Evolutionary conservation across 257 asterid genomes (phyloP).

Genomic region (Rehmannia glutinosa): DNA sequence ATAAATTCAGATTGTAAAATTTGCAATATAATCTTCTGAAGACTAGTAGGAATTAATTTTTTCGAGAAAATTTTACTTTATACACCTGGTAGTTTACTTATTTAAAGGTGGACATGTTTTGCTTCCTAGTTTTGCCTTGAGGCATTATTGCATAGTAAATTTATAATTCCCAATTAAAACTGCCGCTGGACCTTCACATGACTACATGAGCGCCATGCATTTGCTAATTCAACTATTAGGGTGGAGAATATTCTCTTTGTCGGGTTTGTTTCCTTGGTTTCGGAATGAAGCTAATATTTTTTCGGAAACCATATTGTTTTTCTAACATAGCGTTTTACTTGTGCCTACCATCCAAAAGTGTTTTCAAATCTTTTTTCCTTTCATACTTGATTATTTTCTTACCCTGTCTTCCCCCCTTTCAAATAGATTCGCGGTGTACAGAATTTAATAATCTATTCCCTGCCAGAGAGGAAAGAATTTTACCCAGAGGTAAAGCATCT

Average conservation of each 20-base stretch:
- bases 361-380: not conserved
- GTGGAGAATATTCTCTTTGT: not conserved
- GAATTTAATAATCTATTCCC: constrained; percentile 73
- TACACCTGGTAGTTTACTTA: not conserved
- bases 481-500: constrained; percentile 73
- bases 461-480: constrained; percentile 93
- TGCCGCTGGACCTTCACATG: not conserved
- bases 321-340: not conserved
- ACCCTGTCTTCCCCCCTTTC: not conserved
- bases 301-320: not conserved
- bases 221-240: not conserved
- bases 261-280: not conserved
- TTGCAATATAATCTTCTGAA: not conserved
- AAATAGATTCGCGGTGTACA: constrained; percentile 81
- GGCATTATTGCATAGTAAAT: not conserved
- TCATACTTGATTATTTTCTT: not conserved
- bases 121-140: not conserved
- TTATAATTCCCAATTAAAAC: not conserved
- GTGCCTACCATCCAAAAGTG: not conserved
- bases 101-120: not conserved
- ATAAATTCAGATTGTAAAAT: not conserved
- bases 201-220: not conserved
- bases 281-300: not conserved
- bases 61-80: too few relatives aligned
- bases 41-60: too few relatives aligned